Evolutionary conservation across 768 basidiomycete genomes (phyloP).

Genomic region (Phylloporus sp.): DNA sequence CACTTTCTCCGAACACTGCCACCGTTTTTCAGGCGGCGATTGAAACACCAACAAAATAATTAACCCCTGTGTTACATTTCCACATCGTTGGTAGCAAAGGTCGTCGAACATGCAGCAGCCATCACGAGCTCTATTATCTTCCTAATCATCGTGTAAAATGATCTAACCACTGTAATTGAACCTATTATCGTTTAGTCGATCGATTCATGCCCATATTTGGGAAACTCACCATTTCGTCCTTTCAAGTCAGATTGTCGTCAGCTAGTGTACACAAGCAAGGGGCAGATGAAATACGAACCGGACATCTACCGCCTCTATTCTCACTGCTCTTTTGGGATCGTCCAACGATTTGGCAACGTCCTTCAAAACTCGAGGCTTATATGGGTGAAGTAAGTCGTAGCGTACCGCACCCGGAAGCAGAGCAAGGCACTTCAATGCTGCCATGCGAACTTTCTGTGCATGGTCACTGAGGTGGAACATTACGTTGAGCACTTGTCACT

Average conservation of each 20-base stretch:
- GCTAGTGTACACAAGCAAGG: neutral
- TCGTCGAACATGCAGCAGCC: too few species aligned
- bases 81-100: too few species aligned
- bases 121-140: too few species aligned
- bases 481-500: constrained; percentile 14
- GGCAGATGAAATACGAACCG: constrained; percentile 32
- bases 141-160: neutral
- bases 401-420: constrained; percentile 71
- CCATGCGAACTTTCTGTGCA: constrained; percentile 64
- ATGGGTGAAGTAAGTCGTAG: constrained; percentile 79
- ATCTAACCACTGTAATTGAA: constrained; percentile 26
- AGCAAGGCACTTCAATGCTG: constrained; percentile 71
- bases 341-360: constrained; percentile 75
- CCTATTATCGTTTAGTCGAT: constrained; percentile 15
- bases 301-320: constrained; percentile 87
- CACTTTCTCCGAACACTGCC: constrained; percentile 5
- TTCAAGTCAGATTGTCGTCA: constrained; percentile 4
- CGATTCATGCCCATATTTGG: too few species aligned
- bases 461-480: neutral
- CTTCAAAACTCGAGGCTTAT: constrained; percentile 67
- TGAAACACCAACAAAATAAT: constrained; percentile 1
- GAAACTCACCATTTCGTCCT: constrained; percentile 28
- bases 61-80: too few species aligned
- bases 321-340: constrained; percentile 80
- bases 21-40: constrained; percentile 18